These are phyloP conservation scores for Paecilomyces niveus DNA, from an alignment of 2,329 filamentous ascomycete genomes.

Conservation along the genomic window DNA sequence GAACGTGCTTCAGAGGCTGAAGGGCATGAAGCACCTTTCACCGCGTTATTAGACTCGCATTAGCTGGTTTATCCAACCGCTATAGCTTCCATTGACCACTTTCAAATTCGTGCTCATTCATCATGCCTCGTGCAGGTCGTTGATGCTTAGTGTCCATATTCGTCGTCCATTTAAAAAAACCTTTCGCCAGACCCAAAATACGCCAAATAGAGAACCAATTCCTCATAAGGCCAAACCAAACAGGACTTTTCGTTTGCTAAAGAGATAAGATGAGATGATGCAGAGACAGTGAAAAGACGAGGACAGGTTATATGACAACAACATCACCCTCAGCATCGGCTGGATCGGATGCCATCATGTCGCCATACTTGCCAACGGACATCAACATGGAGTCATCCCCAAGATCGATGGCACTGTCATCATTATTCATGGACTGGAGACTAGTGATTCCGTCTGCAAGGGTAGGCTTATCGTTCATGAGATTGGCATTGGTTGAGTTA, in stretches of 20 bases:
- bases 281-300: conserved; percentile 10
- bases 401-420: conserved; percentile 71
- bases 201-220: conserved; percentile 20
- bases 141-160: conserved; percentile 16
- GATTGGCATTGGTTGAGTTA: conserved; percentile 13
- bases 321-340: conserved; percentile 40
- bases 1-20: conserved; percentile 3
- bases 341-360: conserved; percentile 40
- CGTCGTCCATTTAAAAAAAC: conserved; percentile 11
- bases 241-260: conserved; percentile 5
- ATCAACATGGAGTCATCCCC: conserved; percentile 38
- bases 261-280: conserved; percentile 8
- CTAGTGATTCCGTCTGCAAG: conserved; percentile 36
- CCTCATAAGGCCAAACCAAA: conserved; percentile 17
- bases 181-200: conserved; percentile 16
- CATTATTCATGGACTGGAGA: conserved; percentile 39
- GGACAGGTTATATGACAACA: conserved; percentile 32
- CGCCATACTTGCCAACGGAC: conserved; percentile 37
- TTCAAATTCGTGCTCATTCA: conserved; percentile 20
- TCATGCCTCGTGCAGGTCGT: conserved; percentile 23
- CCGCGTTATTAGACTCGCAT: conserved; percentile 16
- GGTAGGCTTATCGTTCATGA: conserved; percentile 37
- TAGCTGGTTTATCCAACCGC: conserved; percentile 8
- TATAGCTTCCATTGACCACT: conserved; percentile 8
- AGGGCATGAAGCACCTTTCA: conserved; percentile 11